phyloP scores from a whole-genome alignment of 129 eudicot genomes.

The Escallonia herrerae region DNA sequence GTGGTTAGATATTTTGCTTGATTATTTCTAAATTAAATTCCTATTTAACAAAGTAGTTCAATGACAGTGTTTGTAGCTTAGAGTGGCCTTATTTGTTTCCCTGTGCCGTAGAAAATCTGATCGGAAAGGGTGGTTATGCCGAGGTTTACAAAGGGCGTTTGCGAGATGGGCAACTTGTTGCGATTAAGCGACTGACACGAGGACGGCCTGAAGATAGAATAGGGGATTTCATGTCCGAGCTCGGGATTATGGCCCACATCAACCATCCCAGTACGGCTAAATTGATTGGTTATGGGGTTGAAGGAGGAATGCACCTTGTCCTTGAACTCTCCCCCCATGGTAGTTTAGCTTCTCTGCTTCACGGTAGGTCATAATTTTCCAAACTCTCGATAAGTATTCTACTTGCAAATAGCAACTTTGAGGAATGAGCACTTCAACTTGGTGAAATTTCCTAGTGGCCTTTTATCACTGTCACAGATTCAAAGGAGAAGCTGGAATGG shows the following conservation, averaged over 20 bases:
- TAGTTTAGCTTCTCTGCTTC: slow-evolving; percentile 86
- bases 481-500: slow-evolving; percentile 59
- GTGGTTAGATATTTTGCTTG: slow-evolving; percentile 32
- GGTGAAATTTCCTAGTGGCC: no score
- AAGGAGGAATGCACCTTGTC: slow-evolving; percentile 87
- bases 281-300: slow-evolving; percentile 87
- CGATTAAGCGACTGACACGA: slow-evolving; percentile 68
- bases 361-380: slow-evolving; percentile 39
- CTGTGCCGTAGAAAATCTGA: slow-evolving; percentile 48
- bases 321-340: slow-evolving; percentile 86
- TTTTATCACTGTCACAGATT: slow-evolving; percentile 37
- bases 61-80: not conserved
- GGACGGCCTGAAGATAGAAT: slow-evolving; percentile 60
- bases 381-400: not conserved
- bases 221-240: slow-evolving; percentile 71
- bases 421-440: no score
- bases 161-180: slow-evolving; percentile 68
- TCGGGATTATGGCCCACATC: slow-evolving; percentile 92
- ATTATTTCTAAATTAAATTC: not conserved
- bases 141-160: slow-evolving; percentile 79
- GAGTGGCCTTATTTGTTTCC: not conserved
- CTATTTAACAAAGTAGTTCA: not conserved
- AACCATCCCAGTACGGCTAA: slow-evolving; percentile 86
- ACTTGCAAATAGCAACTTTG: not conserved
- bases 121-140: slow-evolving; percentile 97